Percentiles rank a stretch among this genome's conserved stretches.
These are phyloP conservation scores for Cudoniella acicularis DNA, from an alignment of 495 filamentous ascomycete species.

Conservation along the genomic window DNA sequence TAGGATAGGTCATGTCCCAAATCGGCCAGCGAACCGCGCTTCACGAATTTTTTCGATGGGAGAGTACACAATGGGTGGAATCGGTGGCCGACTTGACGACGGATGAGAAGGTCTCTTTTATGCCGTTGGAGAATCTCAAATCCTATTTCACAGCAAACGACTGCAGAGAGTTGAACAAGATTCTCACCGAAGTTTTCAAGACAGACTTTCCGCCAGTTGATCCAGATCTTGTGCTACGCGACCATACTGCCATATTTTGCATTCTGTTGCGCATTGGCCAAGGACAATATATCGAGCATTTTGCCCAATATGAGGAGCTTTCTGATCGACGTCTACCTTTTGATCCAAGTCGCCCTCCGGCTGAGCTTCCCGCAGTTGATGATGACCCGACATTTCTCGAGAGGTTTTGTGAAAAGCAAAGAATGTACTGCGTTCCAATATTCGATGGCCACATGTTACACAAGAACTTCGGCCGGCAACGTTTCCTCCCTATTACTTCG, in stretches of 20 bases:
- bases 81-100: conserved; percentile 8
- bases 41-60: conserved; percentile 18
- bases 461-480: conserved; percentile 15
- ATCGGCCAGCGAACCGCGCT: conserved; percentile 8
- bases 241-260: conserved; percentile 23
- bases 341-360: conserved; percentile 5
- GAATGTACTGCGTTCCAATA: conserved; percentile 33
- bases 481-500: conserved; percentile 31
- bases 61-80: conserved; percentile 15
- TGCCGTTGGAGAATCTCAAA: conserved; percentile 17
- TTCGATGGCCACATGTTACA: conserved; percentile 18
- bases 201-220: conserved; percentile 16
- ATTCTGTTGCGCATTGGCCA: conserved; percentile 27
- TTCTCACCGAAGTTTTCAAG: conserved; percentile 16
- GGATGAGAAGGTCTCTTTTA: conserved; percentile 16
- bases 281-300: conserved; percentile 23
- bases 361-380: background rate
- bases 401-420: conserved; percentile 30
- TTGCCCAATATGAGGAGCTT: conserved; percentile 23
- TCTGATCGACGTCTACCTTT: conserved; percentile 29
- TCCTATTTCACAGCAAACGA: conserved; percentile 15
- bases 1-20: too few relatives aligned
- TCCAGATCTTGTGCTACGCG: conserved; percentile 6
- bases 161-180: conserved; percentile 6
- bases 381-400: conserved; percentile 24